A percentile compares a stretch with the other conserved stretches of the same genome.
Evolutionary conservation across 345 rosid genomes (phyloP).

Genomic region (Eucalyptus cladocalyx): DNA sequence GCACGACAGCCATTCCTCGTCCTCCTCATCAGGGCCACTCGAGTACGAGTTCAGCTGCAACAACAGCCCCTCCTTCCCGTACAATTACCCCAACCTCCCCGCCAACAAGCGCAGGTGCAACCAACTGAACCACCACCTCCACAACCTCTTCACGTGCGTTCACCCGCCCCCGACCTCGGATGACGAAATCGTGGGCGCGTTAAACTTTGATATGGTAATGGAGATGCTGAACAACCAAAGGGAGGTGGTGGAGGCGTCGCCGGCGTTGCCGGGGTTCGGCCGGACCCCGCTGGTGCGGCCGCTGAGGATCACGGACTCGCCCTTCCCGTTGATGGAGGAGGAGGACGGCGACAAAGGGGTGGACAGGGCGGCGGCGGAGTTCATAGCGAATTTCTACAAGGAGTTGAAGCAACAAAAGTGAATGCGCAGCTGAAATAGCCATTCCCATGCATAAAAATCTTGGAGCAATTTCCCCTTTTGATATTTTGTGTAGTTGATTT

Average conservation of each 20-base stretch:
- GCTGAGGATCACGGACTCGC: slow-evolving; percentile 91
- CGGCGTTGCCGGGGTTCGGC: slow-evolving; percentile 71
- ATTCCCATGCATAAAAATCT: not conserved
- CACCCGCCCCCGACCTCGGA: slow-evolving; percentile 51
- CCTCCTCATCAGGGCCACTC: not conserved
- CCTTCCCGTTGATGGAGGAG: slow-evolving; percentile 58
- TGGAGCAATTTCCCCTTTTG: not conserved
- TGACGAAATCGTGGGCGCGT: slow-evolving; percentile 8
- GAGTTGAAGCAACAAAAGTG: slow-evolving; percentile 49
- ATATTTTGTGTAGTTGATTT: not conserved
- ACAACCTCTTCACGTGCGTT: slow-evolving; percentile 42
- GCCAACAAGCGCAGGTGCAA: slow-evolving; percentile 12
- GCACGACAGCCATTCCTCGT: not conserved
- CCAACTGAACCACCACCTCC: slow-evolving; percentile 1
- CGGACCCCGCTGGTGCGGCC: slow-evolving; percentile 68
- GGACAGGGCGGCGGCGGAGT: slow-evolving; percentile 77
- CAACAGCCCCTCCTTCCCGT: slow-evolving; percentile 47
- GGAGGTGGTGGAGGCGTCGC: slow-evolving; percentile 43
- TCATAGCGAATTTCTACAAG: slow-evolving; percentile 64
- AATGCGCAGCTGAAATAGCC: not conserved
- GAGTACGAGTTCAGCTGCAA: slow-evolving; percentile 98
- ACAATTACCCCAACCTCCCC: not conserved
- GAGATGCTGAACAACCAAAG: slow-evolving; percentile 40
- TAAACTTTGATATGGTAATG: slow-evolving; percentile 32
- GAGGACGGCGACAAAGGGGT: slow-evolving; percentile 36